Percentiles rank a stretch among this genome's conserved stretches.
These are phyloP conservation scores for Sporothrix sp. DNA, from an alignment of 2,329 filamentous ascomycete species.

Conservation along the genomic window DNA sequence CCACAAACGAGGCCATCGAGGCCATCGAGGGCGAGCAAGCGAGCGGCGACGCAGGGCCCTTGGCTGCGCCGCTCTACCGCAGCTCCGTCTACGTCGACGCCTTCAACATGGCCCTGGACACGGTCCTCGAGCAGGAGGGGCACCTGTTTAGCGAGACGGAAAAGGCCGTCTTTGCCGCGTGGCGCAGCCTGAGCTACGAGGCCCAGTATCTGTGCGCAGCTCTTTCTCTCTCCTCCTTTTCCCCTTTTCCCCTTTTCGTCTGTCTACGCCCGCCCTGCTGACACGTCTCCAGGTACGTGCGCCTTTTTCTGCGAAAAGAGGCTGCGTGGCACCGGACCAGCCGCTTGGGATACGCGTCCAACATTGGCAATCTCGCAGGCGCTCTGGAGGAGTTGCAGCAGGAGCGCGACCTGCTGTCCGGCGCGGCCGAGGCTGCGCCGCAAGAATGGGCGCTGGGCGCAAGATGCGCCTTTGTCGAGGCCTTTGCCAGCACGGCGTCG, in stretches of 20 bases:
- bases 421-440: no score
- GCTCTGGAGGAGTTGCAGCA: slow-evolving; percentile 58
- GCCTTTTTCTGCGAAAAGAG: slow-evolving; percentile 85
- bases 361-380: slow-evolving; percentile 65
- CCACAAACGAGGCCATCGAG: slow-evolving; percentile 14
- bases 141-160: slow-evolving; percentile 81
- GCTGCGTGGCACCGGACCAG: slow-evolving; percentile 81
- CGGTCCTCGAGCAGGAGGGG: slow-evolving; percentile 77
- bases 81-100: slow-evolving; percentile 96
- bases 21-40: no score
- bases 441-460: slow-evolving; percentile 39
- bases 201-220: slow-evolving; percentile 72
- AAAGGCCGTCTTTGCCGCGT: slow-evolving; percentile 63
- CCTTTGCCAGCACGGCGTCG: slow-evolving; percentile 60
- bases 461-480: slow-evolving; percentile 70
- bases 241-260: no score
- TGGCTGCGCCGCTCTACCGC: slow-evolving; percentile 59
- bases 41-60: no score
- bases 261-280: no score
- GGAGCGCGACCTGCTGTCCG: slow-evolving; percentile 47
- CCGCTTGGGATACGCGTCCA: slow-evolving; percentile 68
- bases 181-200: slow-evolving; percentile 68
- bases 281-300: slow-evolving; percentile 58
- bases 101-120: slow-evolving; percentile 85
- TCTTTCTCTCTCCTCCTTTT: neutral